Conservation (phyloP, 139 green algal species). For the Chlamydomonas incerta region DNA sequence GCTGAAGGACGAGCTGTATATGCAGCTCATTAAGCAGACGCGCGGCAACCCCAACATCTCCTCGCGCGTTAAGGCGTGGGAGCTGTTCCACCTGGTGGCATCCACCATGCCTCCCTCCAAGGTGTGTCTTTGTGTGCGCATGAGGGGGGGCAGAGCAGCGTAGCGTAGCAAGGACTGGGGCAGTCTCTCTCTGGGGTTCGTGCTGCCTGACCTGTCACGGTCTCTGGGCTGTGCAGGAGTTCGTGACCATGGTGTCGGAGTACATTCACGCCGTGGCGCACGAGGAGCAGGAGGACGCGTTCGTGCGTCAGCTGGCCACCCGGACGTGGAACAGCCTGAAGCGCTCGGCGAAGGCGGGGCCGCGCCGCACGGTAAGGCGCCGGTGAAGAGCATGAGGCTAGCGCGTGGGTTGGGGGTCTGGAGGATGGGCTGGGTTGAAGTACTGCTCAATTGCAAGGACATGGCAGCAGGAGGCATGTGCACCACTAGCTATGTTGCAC, state of each 20-base stretch:
- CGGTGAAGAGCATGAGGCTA: not conserved
- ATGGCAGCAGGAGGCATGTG: too few species aligned
- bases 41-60: conserved; percentile 75
- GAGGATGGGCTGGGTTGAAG: too few species aligned
- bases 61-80: conserved; percentile 78
- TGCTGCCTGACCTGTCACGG: too few species aligned
- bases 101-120: conserved; percentile 89
- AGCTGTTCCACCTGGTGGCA: conserved; percentile 90
- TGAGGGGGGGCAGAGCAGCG: not conserved
- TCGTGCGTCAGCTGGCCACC: conserved; percentile 59
- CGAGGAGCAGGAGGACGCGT: conserved; percentile 62
- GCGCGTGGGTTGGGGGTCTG: too few species aligned
- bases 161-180: not conserved
- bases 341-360: conserved; percentile 87
- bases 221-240: conserved; percentile 76
- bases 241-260: conserved; percentile 90
- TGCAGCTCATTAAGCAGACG: conserved; percentile 94
- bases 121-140: not conserved
- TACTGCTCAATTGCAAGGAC: too few species aligned
- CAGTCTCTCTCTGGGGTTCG: not conserved
- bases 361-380: conserved; percentile 78
- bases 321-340: conserved; percentile 89
- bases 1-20: conserved; percentile 94
- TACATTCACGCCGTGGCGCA: conserved; percentile 86
- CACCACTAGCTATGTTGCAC: too few species aligned